These are phyloP conservation scores for Aaosphaeria arxii DNA, from an alignment of 2,329 filamentous ascomycete species.

Conservation along the genomic window DNA sequence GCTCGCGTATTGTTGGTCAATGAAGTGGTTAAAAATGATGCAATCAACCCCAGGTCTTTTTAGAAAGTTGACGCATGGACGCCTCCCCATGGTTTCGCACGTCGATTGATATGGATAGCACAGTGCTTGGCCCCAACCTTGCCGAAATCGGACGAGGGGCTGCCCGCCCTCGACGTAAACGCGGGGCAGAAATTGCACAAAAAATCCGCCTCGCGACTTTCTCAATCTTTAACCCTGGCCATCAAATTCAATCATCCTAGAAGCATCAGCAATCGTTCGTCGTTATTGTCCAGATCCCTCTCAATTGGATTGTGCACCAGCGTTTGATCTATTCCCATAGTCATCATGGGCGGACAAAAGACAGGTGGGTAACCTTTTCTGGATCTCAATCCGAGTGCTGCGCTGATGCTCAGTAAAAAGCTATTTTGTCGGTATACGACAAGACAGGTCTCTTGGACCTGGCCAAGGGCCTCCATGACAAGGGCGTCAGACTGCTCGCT, in stretches of 20 bases:
- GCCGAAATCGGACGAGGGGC: slow-evolving; percentile 16
- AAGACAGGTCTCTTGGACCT: slow-evolving; percentile 67
- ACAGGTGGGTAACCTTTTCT: slow-evolving; percentile 21
- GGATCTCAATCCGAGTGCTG: background rate
- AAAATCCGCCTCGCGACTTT: slow-evolving; percentile 9
- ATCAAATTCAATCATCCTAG: background rate
- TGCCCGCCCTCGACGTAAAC: slow-evolving; percentile 8
- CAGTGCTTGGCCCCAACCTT: background rate
- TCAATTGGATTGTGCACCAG: background rate
- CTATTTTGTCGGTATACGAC: slow-evolving; percentile 97
- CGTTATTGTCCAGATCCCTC: too few relatives aligned
- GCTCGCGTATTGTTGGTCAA: too few relatives aligned
- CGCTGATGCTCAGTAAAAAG: slow-evolving; percentile 39
- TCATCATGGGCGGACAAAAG: slow-evolving; percentile 35
- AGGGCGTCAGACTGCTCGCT: slow-evolving; percentile 64
- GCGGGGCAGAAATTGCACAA: slow-evolving; percentile 15
- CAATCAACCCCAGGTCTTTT: too few relatives aligned
- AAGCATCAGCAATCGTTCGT: too few relatives aligned
- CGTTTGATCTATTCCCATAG: slow-evolving; percentile 1
- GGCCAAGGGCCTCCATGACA: slow-evolving; percentile 37
- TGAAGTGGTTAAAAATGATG: too few relatives aligned
- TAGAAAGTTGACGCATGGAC: too few relatives aligned
- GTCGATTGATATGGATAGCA: background rate
- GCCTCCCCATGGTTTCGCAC: too few relatives aligned
- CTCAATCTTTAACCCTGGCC: background rate